Base-by-base conservation (phyloP, 2,329 filamentous ascomycete genomes). In the Beauveria bassiana region DNA sequence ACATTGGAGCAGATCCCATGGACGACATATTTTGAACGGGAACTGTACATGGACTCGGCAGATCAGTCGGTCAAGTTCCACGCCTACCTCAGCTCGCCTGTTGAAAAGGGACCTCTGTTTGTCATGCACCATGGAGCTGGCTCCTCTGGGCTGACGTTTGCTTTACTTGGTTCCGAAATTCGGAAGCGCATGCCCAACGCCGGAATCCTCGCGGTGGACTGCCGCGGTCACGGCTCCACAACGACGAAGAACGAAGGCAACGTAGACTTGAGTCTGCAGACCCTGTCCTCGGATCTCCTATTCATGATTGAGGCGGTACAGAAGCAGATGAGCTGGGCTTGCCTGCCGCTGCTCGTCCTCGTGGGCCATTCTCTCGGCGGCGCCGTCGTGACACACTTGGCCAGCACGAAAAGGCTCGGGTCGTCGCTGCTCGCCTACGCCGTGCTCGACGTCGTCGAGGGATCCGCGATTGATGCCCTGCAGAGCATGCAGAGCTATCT, bases 71-170 rank as follows among this genome's bases (percentile, higher is more conserved):
- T 91, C 47, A 84, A 80, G 57, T 89, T 93, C 70, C 95, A 99
- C 77, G 90, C 85, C 62, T 98, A 98, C 73, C 80, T 98, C 49
- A 96, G 86, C 22, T 91, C 92, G 1, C 93, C 93, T 9, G 81
- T 82, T 47, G 86, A 82, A 43, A 82, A 83, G 64, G 90, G 89
- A 0, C 92, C 93, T 0, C 79, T 99, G 5, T 93, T 99, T 73
- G 88, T 98, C 63, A 91, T 90, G 75, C 95, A 99, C 71, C 95
- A 99, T 75, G 95, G 95, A 45, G 95, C 91, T 46, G 95, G 95
- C 18, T 96, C 93, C 4, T 96, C 93, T 0, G 96, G 90, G 7
- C 83, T 98, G 62, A 96, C 92, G 2, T 99, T 98, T 75, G 93
- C 93, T 5, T 81, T 91, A 4, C 86, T 96, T 64, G 86, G 88